Conservation (phyloP, 768 basidiomycete genomes). For the Pholiota molesta region DNA sequence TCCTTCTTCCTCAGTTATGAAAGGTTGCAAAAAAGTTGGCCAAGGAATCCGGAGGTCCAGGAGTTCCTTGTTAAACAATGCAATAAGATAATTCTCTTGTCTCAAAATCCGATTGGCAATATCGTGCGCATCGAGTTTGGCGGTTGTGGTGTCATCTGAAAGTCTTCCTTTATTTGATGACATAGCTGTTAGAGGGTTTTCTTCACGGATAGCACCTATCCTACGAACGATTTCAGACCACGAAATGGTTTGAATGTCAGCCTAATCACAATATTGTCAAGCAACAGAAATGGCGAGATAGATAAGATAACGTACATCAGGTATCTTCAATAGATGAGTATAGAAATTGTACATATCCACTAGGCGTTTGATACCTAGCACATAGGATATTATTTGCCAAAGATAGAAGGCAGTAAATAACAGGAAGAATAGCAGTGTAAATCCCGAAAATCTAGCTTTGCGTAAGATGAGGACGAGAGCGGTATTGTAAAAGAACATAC, state of each 20-base stretch:
- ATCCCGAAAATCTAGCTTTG: conserved; percentile 74
- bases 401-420: conserved; percentile 86
- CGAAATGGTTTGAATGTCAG: conserved; percentile 95
- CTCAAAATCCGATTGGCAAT: conserved; percentile 97
- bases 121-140: conserved; percentile 96
- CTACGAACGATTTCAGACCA: conserved; percentile 95
- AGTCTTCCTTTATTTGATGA: conserved; percentile 59
- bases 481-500: conserved; percentile 44
- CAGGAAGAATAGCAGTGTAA: conserved; percentile 82
- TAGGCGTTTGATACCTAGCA: conserved; percentile 73
- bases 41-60: conserved; percentile 86
- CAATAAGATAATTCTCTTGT: conserved; percentile 98
- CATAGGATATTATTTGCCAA: conserved; percentile 86
- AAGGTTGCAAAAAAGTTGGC: conserved; percentile 57
- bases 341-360: conserved; percentile 97
- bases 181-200: conserved; percentile 90
- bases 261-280: conserved; percentile 47
- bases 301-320: conserved; percentile 65
- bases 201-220: conserved; percentile 86
- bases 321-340: conserved; percentile 90
- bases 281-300: not conserved
- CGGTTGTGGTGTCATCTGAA: conserved; percentile 66
- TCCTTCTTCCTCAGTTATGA: conserved; percentile 55
- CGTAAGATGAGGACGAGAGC: not conserved
- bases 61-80: conserved; percentile 95